These are phyloP conservation scores for Ascochyta clinopodiicola DNA, from an alignment of 2,329 filamentous ascomycete genomes.

Conservation along the genomic window DNA sequence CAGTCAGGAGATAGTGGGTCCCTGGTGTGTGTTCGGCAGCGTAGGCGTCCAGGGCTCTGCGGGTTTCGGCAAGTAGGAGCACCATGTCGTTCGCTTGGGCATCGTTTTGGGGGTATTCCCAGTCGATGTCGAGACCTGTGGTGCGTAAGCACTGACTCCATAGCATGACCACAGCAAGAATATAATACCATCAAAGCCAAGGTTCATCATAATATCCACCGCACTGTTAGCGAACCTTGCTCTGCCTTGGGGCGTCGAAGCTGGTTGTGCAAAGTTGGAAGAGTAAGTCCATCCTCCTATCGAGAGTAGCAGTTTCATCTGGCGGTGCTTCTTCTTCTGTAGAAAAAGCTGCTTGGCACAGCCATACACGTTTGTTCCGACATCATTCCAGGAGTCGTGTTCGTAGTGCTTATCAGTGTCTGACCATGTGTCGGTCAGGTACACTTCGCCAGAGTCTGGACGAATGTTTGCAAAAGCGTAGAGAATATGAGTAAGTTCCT, in stretches of 20 bases:
- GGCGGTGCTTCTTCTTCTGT: constrained; percentile 46
- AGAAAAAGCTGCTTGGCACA: constrained; percentile 48
- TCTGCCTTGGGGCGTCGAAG: constrained; percentile 38
- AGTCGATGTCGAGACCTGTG: constrained; percentile 45
- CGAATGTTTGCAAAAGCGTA: constrained; percentile 50
- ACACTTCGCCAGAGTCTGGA: constrained; percentile 47
- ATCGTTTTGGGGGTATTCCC: constrained; percentile 45
- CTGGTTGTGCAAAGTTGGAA: constrained; percentile 43
- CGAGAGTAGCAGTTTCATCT: constrained; percentile 46
- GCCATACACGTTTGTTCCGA: constrained; percentile 48
- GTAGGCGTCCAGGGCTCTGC: constrained; percentile 51
- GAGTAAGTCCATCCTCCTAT: constrained; percentile 51
- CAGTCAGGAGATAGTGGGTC: constrained; percentile 55
- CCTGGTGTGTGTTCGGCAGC: constrained; percentile 47
- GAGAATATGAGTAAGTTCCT: constrained; percentile 46
- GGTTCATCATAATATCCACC: constrained; percentile 39
- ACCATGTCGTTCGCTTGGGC: constrained; percentile 45
- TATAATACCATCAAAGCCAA: constrained; percentile 44
- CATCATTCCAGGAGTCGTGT: constrained; percentile 49
- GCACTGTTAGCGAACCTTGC: constrained; percentile 45
- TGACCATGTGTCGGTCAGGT: constrained; percentile 47
- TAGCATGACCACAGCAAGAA: not conserved
- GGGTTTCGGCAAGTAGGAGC: constrained; percentile 37
- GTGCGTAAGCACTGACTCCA: not conserved
- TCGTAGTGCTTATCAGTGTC: constrained; percentile 49